Evolutionary conservation across 495 filamentous ascomycete genomes (phyloP).

Genomic region (Pyrenula massariospora): DNA sequence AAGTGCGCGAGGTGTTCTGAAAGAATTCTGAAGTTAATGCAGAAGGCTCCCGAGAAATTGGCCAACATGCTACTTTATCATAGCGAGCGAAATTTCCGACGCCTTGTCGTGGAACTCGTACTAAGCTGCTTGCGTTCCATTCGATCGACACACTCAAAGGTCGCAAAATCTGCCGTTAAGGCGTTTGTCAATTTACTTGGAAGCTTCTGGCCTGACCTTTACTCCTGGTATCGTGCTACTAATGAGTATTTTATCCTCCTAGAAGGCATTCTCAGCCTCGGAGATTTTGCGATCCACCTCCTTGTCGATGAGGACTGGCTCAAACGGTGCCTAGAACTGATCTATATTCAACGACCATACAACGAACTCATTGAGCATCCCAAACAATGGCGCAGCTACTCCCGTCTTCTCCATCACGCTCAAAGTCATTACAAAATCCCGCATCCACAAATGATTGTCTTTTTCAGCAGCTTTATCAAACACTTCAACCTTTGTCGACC

Average conservation of each 20-base stretch:
- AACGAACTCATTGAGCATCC: not conserved
- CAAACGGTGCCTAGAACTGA: not conserved
- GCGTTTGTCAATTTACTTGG: not conserved
- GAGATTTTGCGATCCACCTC: not conserved
- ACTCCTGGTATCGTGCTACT: not conserved
- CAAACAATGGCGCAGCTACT: not conserved
- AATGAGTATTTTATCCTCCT: not conserved
- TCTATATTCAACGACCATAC: not conserved
- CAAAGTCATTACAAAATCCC: not conserved
- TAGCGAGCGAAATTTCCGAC: not conserved
- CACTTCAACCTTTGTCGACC: not conserved
- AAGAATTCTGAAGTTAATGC: not conserved
- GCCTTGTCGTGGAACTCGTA: not conserved
- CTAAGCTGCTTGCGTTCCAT: not conserved
- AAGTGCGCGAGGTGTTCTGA: not conserved
- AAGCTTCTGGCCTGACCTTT: not conserved
- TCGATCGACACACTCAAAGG: not conserved
- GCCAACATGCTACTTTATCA: not conserved
- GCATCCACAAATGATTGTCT: not conserved
- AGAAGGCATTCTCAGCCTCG: not conserved
- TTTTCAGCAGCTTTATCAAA: not conserved
- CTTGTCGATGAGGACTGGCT: not conserved
- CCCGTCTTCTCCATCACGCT: not conserved
- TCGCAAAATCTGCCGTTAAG: not conserved
- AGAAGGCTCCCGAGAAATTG: not conserved